Base-by-base conservation (phyloP, 768 basidiomycete genomes). In the Calvatia gigantea region DNA sequence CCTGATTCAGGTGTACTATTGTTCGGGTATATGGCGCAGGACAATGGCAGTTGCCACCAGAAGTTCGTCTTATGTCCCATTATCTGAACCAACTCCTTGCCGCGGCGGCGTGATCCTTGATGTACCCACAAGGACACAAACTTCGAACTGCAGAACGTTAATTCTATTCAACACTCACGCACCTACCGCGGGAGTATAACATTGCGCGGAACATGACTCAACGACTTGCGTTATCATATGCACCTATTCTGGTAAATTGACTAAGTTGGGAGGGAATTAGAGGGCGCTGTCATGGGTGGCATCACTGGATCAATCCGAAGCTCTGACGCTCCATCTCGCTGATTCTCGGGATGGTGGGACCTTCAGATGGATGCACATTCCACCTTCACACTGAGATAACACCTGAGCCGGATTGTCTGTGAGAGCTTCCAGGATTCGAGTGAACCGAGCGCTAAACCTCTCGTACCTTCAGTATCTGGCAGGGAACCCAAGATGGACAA, bases 281-380 rank as follows among this genome's bases (percentile, higher is more conserved):
- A 48, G 38, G 25, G 38, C 35, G 8, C 5, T 33, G 8, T 17
- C 17, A 27, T 27, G 52, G 3, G 43, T 54, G 4, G n/a, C 52
- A 56, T 56, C 54, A 56, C 37, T 41, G 46, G 54, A 56, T 56
- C 54, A 56, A 14, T 21, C 52, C 52, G 52, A 46, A 43, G 33
- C 43, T 28, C 46, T 25, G 52, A 32, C 43, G 33, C 31, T 35
- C 43, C 52, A 27, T 45, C 35, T 45, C 25, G 38, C 39, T 28
- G n/a, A 29, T 31, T 21, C 14, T 41, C 39, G 32, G n/a, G 15
- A n/a, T n/a, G 43, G 51, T 35, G 33, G 15, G 43, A 45, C 44
- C n/a, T n/a, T n/a, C n/a, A n/a, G n/a, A 8, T 23, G 12, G 28
- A 19, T 31, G 51, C 37, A 5, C 12, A 31, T 15, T 33, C 9